These are phyloP conservation scores for Zopfochytrium polystomum DNA, from an alignment of 371 early-diverging fungal genomes.

Conservation along the genomic window DNA sequence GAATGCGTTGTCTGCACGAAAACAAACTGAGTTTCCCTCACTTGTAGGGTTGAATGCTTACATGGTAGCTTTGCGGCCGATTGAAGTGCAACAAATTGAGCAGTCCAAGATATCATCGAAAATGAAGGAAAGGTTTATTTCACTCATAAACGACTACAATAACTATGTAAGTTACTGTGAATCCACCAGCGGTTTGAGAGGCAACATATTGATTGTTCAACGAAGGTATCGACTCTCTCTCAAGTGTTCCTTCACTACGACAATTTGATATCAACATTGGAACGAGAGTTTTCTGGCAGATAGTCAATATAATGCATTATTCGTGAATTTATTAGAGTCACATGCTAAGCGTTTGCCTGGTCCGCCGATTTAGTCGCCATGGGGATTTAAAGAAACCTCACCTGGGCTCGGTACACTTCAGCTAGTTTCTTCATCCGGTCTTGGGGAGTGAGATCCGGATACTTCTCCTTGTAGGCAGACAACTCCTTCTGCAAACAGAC, in stretches of 20 bases:
- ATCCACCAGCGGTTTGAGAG: neutral
- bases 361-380: too few relatives aligned
- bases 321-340: too few relatives aligned
- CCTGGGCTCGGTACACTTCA: neutral
- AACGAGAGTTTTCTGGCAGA: too few relatives aligned
- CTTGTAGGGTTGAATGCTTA: conserved; percentile 15
- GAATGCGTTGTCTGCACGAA: neutral
- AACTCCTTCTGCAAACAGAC: neutral
- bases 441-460: neutral
- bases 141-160: conserved; percentile 22
- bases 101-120: conserved; percentile 7
- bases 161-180: conserved; percentile 18
- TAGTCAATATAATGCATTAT: too few relatives aligned
- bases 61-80: conserved; percentile 12
- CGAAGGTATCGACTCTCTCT: conserved; percentile 18
- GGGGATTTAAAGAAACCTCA: too few relatives aligned
- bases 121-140: conserved; percentile 21
- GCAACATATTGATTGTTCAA: neutral
- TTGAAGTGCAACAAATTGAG: conserved; percentile 18
- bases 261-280: too few relatives aligned
- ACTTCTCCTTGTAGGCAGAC: neutral
- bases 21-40: neutral
- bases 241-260: conserved; percentile 23
- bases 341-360: too few relatives aligned
- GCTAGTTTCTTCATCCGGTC: neutral